These are phyloP conservation scores for Solanum rostratum DNA, from an alignment of 257 asterid genomes.

Conservation along the genomic window DNA sequence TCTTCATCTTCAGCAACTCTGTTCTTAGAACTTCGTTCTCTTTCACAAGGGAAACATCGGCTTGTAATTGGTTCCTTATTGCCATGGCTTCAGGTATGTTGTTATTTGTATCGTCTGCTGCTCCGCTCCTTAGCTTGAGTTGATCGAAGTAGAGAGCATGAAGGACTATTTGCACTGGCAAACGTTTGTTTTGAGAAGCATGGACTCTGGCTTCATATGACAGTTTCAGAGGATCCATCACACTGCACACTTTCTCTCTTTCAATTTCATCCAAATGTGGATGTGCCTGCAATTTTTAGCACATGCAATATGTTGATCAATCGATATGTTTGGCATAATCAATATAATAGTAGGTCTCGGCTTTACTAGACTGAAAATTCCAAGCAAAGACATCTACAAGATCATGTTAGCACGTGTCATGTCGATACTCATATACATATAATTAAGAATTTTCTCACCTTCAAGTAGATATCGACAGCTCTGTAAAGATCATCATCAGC, in stretches of 20 bases:
- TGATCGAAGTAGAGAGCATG: conserved; percentile 89
- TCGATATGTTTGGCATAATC: neutral
- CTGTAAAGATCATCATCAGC: conserved; percentile 85
- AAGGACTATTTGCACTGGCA: conserved; percentile 89
- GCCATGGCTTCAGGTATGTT: conserved; percentile 29
- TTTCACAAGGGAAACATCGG: conserved; percentile 55
- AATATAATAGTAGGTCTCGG: neutral
- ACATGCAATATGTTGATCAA: neutral
- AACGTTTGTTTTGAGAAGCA: conserved; percentile 89
- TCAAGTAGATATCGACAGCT: conserved; percentile 80
- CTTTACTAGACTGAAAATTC: too few species aligned
- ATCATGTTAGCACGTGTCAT: too few species aligned
- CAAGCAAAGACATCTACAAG: too few species aligned
- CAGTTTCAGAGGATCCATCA: conserved; percentile 81
- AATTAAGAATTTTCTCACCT: conserved; percentile 26
- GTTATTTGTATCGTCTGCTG: conserved; percentile 14
- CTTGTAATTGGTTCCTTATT: conserved; percentile 54
- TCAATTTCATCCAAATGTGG: conserved; percentile 84
- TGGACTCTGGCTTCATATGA: conserved; percentile 89
- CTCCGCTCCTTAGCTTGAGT: conserved; percentile 62
- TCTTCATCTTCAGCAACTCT: conserved; percentile 81
- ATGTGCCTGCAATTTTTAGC: conserved; percentile 49
- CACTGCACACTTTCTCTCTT: conserved; percentile 83
- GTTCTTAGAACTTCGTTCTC: conserved; percentile 80
- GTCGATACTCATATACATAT: neutral